Conservation (phyloP, 306 rosid species). For the Clitoria ternatea region DNA sequence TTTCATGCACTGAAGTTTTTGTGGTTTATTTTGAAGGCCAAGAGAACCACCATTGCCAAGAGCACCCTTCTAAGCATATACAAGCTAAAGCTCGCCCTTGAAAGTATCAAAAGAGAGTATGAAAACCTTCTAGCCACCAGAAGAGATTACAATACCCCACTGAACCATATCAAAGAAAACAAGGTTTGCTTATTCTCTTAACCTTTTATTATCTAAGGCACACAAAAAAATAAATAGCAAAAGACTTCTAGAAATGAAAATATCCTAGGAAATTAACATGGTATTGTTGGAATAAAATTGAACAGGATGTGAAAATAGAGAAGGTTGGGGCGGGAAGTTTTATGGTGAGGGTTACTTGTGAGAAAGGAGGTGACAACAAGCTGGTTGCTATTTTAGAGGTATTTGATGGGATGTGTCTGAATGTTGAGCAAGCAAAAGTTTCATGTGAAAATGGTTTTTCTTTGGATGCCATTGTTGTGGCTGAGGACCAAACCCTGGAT, state of each 20-base stretch:
- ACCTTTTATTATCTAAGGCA: not conserved
- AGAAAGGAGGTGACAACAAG: conserved; percentile 52
- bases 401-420: conserved; percentile 58
- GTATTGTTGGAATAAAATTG: not conserved
- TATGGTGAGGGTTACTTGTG: conserved; percentile 52
- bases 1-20: conserved; percentile 1
- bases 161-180: conserved; percentile 27
- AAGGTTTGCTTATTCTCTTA: conserved; percentile 17
- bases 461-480: conserved; percentile 65
- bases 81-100: conserved; percentile 34
- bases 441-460: conserved; percentile 53
- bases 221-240: not conserved
- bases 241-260: not conserved
- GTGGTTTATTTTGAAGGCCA: conserved; percentile 35
- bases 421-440: conserved; percentile 68
- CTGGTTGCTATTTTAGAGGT: conserved; percentile 64
- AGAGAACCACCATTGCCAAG: conserved; percentile 16
- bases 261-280: no score
- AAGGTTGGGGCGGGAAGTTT: conserved; percentile 46
- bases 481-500: conserved; percentile 39
- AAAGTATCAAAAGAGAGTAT: conserved; percentile 38
- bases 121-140: conserved; percentile 29
- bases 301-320: conserved; percentile 75
- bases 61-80: conserved; percentile 20
- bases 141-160: conserved; percentile 17